A percentile compares a stretch with the other conserved stretches of the same genome.
Conservation (phyloP, 2,329 filamentous ascomycete species). For the Aureobasidium uvarum region DNA sequence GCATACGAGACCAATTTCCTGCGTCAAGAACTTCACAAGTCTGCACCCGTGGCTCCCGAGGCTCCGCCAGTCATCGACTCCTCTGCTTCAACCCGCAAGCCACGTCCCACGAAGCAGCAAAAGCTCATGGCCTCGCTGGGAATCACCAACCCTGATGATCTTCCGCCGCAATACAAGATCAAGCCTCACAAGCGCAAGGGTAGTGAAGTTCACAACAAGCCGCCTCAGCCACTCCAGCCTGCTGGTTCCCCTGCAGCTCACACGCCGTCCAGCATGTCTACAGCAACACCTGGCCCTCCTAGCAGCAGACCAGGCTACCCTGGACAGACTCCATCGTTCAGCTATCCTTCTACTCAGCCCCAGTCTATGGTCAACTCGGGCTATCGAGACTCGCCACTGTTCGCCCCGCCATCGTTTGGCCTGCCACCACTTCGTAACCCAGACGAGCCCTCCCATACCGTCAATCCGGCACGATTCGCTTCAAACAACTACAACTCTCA, state of each 20-base stretch:
- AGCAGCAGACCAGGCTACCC: slow-evolving; percentile 29
- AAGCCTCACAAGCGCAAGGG: slow-evolving; percentile 74
- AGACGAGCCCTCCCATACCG: slow-evolving; percentile 29
- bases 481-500: slow-evolving; percentile 23
- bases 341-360: slow-evolving; percentile 30
- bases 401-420: slow-evolving; percentile 30
- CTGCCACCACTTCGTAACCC: slow-evolving; percentile 26
- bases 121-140: slow-evolving; percentile 88
- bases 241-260: slow-evolving; percentile 35
- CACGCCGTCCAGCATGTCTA: slow-evolving; percentile 29
- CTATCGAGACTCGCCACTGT: slow-evolving; percentile 35
- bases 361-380: slow-evolving; percentile 29
- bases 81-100: slow-evolving; percentile 90
- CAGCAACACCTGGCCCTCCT: slow-evolving; percentile 22
- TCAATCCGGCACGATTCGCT: slow-evolving; percentile 26
- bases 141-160: slow-evolving; percentile 84
- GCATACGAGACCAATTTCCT: slow-evolving; percentile 97
- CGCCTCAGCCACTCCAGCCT: slow-evolving; percentile 35
- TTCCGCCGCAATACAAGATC: slow-evolving; percentile 77
- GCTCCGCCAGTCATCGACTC: slow-evolving; percentile 82
- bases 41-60: slow-evolving; percentile 83
- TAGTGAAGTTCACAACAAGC: slow-evolving; percentile 33
- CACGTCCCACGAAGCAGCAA: slow-evolving; percentile 92
- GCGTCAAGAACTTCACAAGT: slow-evolving; percentile 90
- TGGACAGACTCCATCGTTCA: slow-evolving; percentile 32